Evolutionary conservation across 805 yeast species (phyloP), one percentile per base, ranked within the genome.

Genomic region (Yarrowia porcina): DNA sequence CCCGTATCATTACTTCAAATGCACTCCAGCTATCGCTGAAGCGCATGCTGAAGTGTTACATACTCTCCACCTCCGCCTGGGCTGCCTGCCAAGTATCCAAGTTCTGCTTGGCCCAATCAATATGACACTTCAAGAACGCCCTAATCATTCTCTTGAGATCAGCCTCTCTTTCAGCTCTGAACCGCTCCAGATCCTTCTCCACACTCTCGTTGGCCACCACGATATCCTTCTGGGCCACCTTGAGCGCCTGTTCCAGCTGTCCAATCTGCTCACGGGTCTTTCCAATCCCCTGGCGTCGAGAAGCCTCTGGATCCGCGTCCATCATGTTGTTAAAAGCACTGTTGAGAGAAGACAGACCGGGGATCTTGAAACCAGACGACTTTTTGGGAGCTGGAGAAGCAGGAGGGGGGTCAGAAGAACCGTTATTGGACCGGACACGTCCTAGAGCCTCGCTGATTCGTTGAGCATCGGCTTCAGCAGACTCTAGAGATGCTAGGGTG

Each of bases 101-200:
- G 69, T 86, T 86, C 74, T 84, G 83, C 68, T 78, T 79, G 5
- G 89, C 88, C 90, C 90, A 86, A 63, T 81, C 82, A 30, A 83
- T 73, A 35, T 86, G 79, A 62, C 83, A 81, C 35, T 81, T 73
- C 61, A 85, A 79, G 69, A 84, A 86, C 17, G 83, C 80, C 25
- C 67, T 44, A 63, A 86, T 75, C 66, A 85, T 83, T 54, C 76
- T 76, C 65, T 79, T 78, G 57, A 86, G 77, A 47, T 83, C 82
- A 41, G 78, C 79, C 63, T 82, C 78, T 66, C 83, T 84, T 44
- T 77, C 74, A 36, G 67, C 68, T 65, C 83, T 83, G 69, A 84
- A 86, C 42, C 78, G 72, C 39, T 67, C 73, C 20, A 81, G 70
- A 64, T 80, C 82, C 3, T 61, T 66, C 59, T 68, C 70, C 12